These are phyloP conservation scores for Medicago ruthenica DNA, from an alignment of 306 rosid genomes.

Conservation along the genomic window DNA sequence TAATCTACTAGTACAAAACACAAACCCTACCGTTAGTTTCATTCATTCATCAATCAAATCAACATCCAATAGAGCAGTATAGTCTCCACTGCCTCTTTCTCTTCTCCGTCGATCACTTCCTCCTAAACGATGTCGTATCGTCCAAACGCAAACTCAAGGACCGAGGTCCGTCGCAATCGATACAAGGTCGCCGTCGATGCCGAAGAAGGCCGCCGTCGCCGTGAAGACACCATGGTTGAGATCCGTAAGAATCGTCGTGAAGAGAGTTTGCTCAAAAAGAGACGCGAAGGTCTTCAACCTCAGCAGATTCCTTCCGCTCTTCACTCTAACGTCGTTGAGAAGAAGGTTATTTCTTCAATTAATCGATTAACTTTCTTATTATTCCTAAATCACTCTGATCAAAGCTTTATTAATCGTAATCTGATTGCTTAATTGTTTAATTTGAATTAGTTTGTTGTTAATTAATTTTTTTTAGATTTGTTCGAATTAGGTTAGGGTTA, in stretches of 20 bases:
- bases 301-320: slow-evolving; percentile 58
- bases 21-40: slow-evolving; percentile 49
- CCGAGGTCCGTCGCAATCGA: slow-evolving; percentile 92
- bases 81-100: background rate
- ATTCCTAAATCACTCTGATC: background rate
- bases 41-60: slow-evolving; percentile 6
- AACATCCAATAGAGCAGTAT: background rate
- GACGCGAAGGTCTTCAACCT: slow-evolving; percentile 88
- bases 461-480: background rate
- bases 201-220: slow-evolving; percentile 94
- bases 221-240: slow-evolving; percentile 98
- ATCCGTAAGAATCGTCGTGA: slow-evolving; percentile 95
- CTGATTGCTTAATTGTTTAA: slow-evolving; percentile 10
- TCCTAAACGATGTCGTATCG: slow-evolving; percentile 79
- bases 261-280: slow-evolving; percentile 92
- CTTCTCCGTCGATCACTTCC: slow-evolving; percentile 4
- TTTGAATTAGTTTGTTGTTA: slow-evolving; percentile 6
- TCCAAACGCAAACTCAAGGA: slow-evolving; percentile 70
- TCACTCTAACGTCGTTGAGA: slow-evolving; percentile 47
- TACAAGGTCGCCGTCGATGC: slow-evolving; percentile 99
- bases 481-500: background rate
- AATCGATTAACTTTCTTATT: too few relatives aligned
- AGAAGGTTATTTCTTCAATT: slow-evolving; percentile 46
- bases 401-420: background rate
- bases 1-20: background rate